Evolutionary conservation across 2,329 filamentous ascomycete species (phyloP).

Genomic region (Pseudogymnoascus sp.): DNA sequence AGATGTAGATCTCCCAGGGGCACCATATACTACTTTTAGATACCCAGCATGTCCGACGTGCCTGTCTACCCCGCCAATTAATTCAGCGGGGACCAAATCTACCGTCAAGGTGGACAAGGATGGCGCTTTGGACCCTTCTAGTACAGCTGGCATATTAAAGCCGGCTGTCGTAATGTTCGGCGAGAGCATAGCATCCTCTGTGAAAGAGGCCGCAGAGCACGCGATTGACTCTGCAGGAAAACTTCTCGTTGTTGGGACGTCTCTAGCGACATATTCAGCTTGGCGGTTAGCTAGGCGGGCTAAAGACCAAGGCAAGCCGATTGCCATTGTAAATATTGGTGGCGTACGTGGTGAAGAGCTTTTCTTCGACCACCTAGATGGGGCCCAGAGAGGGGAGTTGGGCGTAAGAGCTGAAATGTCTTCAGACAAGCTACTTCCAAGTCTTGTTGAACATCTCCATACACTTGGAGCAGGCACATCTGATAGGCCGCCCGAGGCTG

Average conservation of each 20-base stretch:
- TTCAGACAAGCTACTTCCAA: slow-evolving; percentile 49
- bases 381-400: slow-evolving; percentile 39
- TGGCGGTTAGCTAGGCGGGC: slow-evolving; percentile 83
- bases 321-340: slow-evolving; percentile 83
- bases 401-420: slow-evolving; percentile 50
- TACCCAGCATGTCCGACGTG: slow-evolving; percentile 87
- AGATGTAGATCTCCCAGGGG: slow-evolving; percentile 81
- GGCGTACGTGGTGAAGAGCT: slow-evolving; percentile 71
- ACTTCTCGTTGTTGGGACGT: slow-evolving; percentile 77
- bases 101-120: slow-evolving; percentile 65
- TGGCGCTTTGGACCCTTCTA: slow-evolving; percentile 63
- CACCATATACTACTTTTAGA: slow-evolving; percentile 80
- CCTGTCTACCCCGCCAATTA: slow-evolving; percentile 50
- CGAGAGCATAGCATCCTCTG: slow-evolving; percentile 63
- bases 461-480: slow-evolving; percentile 18
- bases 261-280: slow-evolving; percentile 88
- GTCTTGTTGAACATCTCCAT: slow-evolving; percentile 43
- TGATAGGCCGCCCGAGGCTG: slow-evolving; percentile 15
- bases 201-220: slow-evolving; percentile 69
- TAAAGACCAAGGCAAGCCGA: slow-evolving; percentile 71
- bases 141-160: slow-evolving; percentile 74
- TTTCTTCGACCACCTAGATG: slow-evolving; percentile 53
- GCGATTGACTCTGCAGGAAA: slow-evolving; percentile 69
- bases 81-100: slow-evolving; percentile 45
- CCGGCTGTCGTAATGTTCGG: slow-evolving; percentile 96